Evolutionary conservation across 2,329 filamentous ascomycete species (phyloP).

Genomic region (Nakataea oryzae): DNA sequence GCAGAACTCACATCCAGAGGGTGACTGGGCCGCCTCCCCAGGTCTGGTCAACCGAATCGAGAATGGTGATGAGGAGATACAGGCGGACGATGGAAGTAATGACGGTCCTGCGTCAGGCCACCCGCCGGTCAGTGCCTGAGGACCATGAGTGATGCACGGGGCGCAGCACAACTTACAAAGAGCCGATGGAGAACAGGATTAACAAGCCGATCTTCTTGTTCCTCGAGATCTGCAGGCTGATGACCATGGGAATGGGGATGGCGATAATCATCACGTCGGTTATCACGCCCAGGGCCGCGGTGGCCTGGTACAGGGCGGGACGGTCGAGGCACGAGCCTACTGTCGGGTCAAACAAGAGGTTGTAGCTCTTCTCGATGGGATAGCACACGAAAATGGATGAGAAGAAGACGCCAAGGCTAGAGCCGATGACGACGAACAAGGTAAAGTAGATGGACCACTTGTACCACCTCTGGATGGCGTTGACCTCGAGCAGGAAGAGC

Average conservation of each 20-base stretch:
- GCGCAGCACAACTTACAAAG: conserved; percentile 2
- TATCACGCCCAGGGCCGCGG: conserved; percentile 8
- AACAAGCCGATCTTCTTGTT: conserved; percentile 7
- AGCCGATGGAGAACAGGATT: conserved; percentile 6
- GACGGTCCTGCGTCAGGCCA: neutral
- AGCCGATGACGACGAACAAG: conserved; percentile 5
- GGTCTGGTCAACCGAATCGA: neutral
- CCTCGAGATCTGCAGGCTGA: conserved; percentile 4
- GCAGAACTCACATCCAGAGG: neutral
- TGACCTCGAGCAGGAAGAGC: conserved; percentile 5
- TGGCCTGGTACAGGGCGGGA: conserved; percentile 8
- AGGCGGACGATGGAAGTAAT: conserved; percentile 2
- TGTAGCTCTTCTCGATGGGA: conserved; percentile 6
- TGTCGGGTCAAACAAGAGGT: conserved; percentile 2
- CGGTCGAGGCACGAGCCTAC: conserved; percentile 8
- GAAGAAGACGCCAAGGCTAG: conserved; percentile 7
- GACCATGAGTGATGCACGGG: neutral
- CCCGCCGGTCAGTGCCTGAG: neutral
- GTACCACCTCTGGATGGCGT: conserved; percentile 4
- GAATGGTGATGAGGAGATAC: neutral
- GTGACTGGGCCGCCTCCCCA: neutral
- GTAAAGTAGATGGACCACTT: conserved; percentile 4
- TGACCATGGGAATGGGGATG: conserved; percentile 7
- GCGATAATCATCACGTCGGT: conserved; percentile 8
- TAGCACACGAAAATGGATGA: conserved; percentile 8